Base-by-base conservation (phyloP, 2,329 filamentous ascomycete species). In the Raffaelea deltoideospora region DNA sequence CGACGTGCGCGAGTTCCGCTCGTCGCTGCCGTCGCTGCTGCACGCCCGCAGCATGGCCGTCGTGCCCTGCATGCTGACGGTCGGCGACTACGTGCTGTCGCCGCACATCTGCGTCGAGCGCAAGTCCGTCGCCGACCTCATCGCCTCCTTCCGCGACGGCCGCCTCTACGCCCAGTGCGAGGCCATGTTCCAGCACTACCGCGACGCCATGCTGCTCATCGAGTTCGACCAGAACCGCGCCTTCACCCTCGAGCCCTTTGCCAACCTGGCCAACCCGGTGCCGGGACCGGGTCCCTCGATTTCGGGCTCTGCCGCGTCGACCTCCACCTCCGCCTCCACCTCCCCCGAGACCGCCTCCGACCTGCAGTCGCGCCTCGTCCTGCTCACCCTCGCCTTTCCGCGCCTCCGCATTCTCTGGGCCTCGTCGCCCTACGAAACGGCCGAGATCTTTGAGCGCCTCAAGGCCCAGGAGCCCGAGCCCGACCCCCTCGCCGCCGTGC, bases 201-300 rank as follows among this genome's bases (percentile, higher is more conserved):
- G 80, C 51, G 76, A 60, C 45, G 80, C 86, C 0, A 83, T 96
- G 72, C 74, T 98, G 7, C 72, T 98, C 31, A 96, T 98, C 51
- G 90, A 98, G 57, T 98, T 98, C 55, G 87, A 95, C 54, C 82
- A 93, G 53, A 88, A 93, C 61, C 95, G 93, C 56, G 88, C 84
- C 4, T 98, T 98, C 57, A 96, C 87, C 1, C 76, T 98, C 14
- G 90, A 88, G 54, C 80, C 81, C 0, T 70, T 85, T 48, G 77
- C 78, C 34, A 77, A 81, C 57, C 50, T 79, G 37, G 29, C 17
- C 5, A n/a, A 13, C 6, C 30, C 19, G 17, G 22, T 14, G 15
- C n/a, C 33, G 33, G 22, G n/a, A n/a, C n/a, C n/a, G n/a, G n/a
- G n/a, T n/a, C n/a, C n/a, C n/a, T n/a, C n/a, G n/a, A 17, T 17